Percentiles rank a stretch among this genome's conserved stretches.
Evolutionary conservation across 331 rosid genomes (phyloP).

Genomic region (Rosa hybrid): DNA sequence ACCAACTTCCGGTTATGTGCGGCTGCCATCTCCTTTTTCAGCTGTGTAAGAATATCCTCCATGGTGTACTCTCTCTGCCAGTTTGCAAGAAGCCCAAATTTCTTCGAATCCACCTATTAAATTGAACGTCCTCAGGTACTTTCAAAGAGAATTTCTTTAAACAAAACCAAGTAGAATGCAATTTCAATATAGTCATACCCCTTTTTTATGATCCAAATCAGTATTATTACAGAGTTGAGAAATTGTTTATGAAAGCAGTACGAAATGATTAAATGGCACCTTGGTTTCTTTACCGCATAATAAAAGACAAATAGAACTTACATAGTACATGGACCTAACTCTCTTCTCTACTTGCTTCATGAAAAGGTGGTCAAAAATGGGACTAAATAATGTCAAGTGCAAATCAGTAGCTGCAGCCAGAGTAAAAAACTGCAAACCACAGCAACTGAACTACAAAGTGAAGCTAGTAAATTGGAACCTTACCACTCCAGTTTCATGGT

Average conservation of each 20-base stretch:
- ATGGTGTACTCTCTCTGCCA: conserved; percentile 98
- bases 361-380: background rate
- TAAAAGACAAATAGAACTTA: background rate
- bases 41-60: conserved; percentile 98
- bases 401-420: background rate
- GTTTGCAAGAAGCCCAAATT: conserved; percentile 87
- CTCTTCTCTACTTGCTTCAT: background rate
- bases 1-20: conserved; percentile 97
- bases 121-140: conserved; percentile 14
- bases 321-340: background rate
- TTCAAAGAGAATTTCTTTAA: background rate
- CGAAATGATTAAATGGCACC: background rate
- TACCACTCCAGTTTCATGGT: conserved; percentile 47
- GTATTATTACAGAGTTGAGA: background rate
- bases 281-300: background rate
- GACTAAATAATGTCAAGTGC: background rate
- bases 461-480: background rate
- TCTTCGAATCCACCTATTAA: conserved; percentile 90
- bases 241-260: background rate
- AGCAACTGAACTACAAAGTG: background rate
- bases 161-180: background rate
- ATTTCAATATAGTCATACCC: background rate
- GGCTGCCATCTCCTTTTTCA: conserved; percentile 97
- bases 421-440: background rate
- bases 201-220: conserved; percentile 6